Base-by-base conservation (phyloP, 306 rosid genomes). In the Acacia confusa region DNA sequence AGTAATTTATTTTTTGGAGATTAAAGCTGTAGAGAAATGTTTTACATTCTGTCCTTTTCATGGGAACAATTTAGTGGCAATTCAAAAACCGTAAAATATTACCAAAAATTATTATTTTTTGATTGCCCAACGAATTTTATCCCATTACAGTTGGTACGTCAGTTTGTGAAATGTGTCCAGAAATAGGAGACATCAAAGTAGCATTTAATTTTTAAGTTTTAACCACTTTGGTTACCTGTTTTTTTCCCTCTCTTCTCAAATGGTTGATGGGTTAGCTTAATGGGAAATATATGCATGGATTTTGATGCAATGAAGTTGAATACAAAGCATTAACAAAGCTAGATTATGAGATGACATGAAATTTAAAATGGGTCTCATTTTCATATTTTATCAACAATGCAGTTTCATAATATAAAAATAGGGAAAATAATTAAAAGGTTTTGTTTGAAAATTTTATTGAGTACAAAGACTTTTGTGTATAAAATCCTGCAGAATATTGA, bases 61-160 rank as follows among this genome's bases (percentile, higher is more conserved):
- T 27, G 6, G 36, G 16, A 13, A 28, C 36, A 63, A 63, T 28
- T 28, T 14, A 12, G 68, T 9, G 28, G 12, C 17, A 57, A 57
- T 57, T 24, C 30, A 24, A 60, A 10, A 60, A 4, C 66, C 7
- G 6, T 11, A 25, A 60, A 60, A 60, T 34, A 0, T 60, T 27
- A 61, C 68, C 68, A 63, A 63, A 6, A 63, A 63, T 65, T 34
- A 28, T 8, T 53, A 11, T 48, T 45, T 43, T 28, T 15, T 61
- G 28, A 83, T 34, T 72, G 81, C 58, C 78, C 81, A 57, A 57
- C 79, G 81, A 63, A 68, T 27, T 34, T 28, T 28, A 13, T 53
- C 72, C 16, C 14, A 50, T 84, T 28, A 28, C 15, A 68, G 82
- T 78, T 84, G 87, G 84, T 81, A 53, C 41, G 55, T 70, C 22